These are phyloP conservation scores for Endoconidiophora laricicola DNA, from an alignment of 2,329 filamentous ascomycete genomes.

Conservation along the genomic window DNA sequence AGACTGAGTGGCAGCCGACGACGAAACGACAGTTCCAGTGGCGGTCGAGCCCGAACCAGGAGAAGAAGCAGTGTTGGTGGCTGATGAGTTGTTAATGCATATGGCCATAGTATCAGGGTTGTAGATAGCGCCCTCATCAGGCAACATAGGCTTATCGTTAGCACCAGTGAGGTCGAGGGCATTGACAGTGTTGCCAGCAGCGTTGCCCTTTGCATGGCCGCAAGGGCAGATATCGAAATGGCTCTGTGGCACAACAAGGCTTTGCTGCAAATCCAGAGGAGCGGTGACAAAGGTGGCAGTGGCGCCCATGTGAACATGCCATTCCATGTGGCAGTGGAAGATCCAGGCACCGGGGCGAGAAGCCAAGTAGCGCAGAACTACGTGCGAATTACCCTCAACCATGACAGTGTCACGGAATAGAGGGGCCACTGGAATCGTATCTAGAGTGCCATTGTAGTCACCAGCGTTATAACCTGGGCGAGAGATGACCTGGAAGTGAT, in stretches of 20 bases:
- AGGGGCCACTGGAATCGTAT: slow-evolving; percentile 19
- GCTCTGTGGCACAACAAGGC: slow-evolving; percentile 26
- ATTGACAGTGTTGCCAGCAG: slow-evolving; percentile 38
- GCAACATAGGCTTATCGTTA: slow-evolving; percentile 6
- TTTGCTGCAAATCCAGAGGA: slow-evolving; percentile 29
- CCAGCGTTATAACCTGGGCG: slow-evolving; percentile 15
- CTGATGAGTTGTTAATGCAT: not conserved
- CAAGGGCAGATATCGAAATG: slow-evolving; percentile 26
- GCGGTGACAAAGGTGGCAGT: slow-evolving; percentile 24
- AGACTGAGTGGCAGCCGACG: not conserved
- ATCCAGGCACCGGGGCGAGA: slow-evolving; percentile 31
- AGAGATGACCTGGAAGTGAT: slow-evolving; percentile 36
- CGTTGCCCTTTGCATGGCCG: slow-evolving; percentile 34
- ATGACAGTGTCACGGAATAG: slow-evolving; percentile 34
- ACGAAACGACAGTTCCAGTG: not conserved
- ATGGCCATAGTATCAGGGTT: not conserved
- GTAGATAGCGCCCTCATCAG: slow-evolving; percentile 10
- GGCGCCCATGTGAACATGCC: slow-evolving; percentile 34
- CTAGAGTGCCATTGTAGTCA: slow-evolving; percentile 19
- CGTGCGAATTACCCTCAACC: slow-evolving; percentile 30
- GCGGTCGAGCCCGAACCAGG: not conserved
- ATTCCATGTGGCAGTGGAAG: slow-evolving; percentile 38
- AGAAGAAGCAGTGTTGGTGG: not conserved
- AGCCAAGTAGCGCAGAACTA: slow-evolving; percentile 29
- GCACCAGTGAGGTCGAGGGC: slow-evolving; percentile 30